These are phyloP conservation scores for Phaeosphaeriaceae sp. DNA, from an alignment of 2,329 filamentous ascomycete genomes.

Conservation along the genomic window DNA sequence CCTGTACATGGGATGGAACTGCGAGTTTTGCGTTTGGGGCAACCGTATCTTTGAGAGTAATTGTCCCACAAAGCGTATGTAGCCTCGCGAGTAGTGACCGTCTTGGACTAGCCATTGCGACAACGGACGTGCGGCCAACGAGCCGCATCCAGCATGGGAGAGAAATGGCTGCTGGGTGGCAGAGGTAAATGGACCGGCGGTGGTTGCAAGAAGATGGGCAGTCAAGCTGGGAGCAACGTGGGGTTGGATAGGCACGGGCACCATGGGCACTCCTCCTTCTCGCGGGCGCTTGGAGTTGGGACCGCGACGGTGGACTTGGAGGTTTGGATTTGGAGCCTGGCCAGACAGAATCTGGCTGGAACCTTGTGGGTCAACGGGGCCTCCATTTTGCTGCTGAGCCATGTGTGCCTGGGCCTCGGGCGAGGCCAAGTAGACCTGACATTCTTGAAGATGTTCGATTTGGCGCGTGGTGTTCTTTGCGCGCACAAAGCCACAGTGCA, in stretches of 20 bases:
- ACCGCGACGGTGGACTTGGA: conserved; percentile 53
- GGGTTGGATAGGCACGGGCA: conserved; percentile 30
- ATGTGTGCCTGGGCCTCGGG: conserved; percentile 51
- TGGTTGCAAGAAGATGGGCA: conserved; percentile 60
- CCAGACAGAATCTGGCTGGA: conserved; percentile 52
- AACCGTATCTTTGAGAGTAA: conserved; percentile 68
- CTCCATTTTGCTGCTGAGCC: conserved; percentile 25
- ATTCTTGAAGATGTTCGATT: conserved; percentile 57
- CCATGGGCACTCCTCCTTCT: conserved; percentile 47
- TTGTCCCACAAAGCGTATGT: conserved; percentile 70
- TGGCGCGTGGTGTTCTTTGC: conserved; percentile 60
- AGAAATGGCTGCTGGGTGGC: conserved; percentile 74
- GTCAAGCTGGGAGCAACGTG: conserved; percentile 59
- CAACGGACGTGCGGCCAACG: conserved; percentile 61
- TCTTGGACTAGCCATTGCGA: conserved; percentile 75
- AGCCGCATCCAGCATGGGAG: conserved; percentile 67
- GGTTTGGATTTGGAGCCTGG: conserved; percentile 56
- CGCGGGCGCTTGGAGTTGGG: conserved; percentile 49
- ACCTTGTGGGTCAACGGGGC: conserved; percentile 21
- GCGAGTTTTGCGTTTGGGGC: conserved; percentile 52
- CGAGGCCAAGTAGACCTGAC: conserved; percentile 53
- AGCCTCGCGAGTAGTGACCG: conserved; percentile 72
- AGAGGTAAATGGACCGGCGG: conserved; percentile 54
- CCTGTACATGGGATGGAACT: conserved; percentile 59
- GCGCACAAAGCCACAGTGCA: conserved; percentile 57